Evolutionary conservation across 768 basidiomycete genomes (phyloP).

Genomic region (Baorangia bicolor): DNA sequence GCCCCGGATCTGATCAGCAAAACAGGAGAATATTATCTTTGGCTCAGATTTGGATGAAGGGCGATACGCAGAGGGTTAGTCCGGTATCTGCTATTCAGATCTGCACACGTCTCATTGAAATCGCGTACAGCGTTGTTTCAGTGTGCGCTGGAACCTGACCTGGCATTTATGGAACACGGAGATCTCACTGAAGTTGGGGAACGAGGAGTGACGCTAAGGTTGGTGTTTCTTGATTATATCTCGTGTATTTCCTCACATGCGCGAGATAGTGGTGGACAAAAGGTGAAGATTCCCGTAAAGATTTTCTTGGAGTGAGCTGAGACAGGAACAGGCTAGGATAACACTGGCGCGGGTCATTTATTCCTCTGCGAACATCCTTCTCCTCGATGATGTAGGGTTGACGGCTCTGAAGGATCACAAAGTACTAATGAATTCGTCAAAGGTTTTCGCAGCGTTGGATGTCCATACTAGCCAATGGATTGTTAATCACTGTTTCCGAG

Average conservation of each 20-base stretch:
- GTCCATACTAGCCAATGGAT: slow-evolving; percentile 52
- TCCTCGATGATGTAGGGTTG: slow-evolving; percentile 63
- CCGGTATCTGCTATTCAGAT: not conserved
- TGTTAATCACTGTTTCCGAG: slow-evolving; percentile 42
- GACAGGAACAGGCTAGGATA: slow-evolving; percentile 40
- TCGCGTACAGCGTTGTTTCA: slow-evolving; percentile 32
- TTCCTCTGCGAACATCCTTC: slow-evolving; percentile 54
- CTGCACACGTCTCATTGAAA: not conserved
- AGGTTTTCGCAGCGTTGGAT: slow-evolving; percentile 56
- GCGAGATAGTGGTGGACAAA: slow-evolving; percentile 8
- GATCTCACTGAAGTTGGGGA: slow-evolving; percentile 72
- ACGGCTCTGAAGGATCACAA: not conserved
- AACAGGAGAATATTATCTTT: slow-evolving; percentile 12
- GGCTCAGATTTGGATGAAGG: slow-evolving; percentile 2
- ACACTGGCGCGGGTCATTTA: slow-evolving; percentile 60
- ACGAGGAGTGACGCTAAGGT: slow-evolving; percentile 58
- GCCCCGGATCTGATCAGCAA: not conserved
- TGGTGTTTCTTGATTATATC: not conserved
- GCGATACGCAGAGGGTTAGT: slow-evolving; percentile 6
- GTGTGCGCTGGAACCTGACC: slow-evolving; percentile 42
- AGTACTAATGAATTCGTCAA: not conserved
- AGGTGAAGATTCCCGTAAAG: not conserved
- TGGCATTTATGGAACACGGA: slow-evolving; percentile 51
- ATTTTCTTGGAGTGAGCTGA: not conserved
- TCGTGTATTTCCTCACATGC: not conserved